A percentile compares a stretch with the other conserved stretches of the same genome.
phyloP scores from a whole-genome alignment of 2,329 filamentous ascomycete species.

The Neopestalotiopsis sp. region DNA sequence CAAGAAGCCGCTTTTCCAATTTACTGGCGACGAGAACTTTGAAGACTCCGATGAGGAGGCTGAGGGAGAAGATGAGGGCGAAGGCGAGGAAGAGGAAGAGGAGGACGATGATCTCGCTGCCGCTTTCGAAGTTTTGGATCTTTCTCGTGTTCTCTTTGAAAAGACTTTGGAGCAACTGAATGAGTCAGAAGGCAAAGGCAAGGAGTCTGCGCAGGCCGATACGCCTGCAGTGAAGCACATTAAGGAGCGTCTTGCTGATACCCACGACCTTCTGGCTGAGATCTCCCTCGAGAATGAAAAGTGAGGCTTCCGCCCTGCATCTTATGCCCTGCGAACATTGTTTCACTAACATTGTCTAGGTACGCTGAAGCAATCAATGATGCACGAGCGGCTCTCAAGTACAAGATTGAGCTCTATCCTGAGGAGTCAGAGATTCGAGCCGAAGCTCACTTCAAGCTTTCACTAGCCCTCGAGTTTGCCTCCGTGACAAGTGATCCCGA shows the following conservation, averaged over 20 bases:
- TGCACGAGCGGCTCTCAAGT: slow-evolving; percentile 74
- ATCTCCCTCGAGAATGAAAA: slow-evolving; percentile 97
- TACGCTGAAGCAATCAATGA: slow-evolving; percentile 89
- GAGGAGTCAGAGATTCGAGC: slow-evolving; percentile 85
- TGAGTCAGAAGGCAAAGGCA: slow-evolving; percentile 47
- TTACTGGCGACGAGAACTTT: slow-evolving; percentile 93
- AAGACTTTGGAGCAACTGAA: slow-evolving; percentile 53
- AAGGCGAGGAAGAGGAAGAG: slow-evolving; percentile 56
- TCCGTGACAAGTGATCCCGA: slow-evolving; percentile 71
- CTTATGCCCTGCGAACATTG: background rate
- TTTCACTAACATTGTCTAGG: slow-evolving; percentile 41
- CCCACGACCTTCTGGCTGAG: slow-evolving; percentile 91
- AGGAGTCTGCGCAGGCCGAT: slow-evolving; percentile 46
- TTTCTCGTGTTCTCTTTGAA: slow-evolving; percentile 70
- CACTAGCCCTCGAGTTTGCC: slow-evolving; percentile 91
- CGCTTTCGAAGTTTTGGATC: slow-evolving; percentile 84
- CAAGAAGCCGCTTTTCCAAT: slow-evolving; percentile 86
- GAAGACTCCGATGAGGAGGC: slow-evolving; percentile 80
- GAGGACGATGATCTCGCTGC: slow-evolving; percentile 77
- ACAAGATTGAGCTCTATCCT: slow-evolving; percentile 80
- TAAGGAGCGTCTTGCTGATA: slow-evolving; percentile 89
- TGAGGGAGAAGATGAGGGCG: slow-evolving; percentile 47
- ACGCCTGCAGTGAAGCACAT: slow-evolving; percentile 59
- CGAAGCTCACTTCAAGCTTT: slow-evolving; percentile 96
- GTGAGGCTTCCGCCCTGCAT: slow-evolving; percentile 38